A percentile compares a stretch with the other conserved stretches of the same genome.
phyloP scores from a whole-genome alignment of 768 basidiomycete genomes.

The Phaffia australis region DNA sequence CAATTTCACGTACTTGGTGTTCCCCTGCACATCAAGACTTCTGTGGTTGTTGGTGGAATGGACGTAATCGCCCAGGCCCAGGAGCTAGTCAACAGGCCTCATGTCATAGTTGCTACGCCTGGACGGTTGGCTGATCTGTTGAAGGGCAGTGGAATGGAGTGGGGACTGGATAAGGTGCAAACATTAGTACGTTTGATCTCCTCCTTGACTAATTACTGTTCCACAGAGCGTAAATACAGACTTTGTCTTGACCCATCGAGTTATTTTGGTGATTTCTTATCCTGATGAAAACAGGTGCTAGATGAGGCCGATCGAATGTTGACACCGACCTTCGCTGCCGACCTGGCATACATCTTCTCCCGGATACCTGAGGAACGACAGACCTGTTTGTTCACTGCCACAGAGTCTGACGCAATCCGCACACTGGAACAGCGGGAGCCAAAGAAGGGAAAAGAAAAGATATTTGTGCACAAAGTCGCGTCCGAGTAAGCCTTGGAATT shows the following conservation, averaged over 20 bases:
- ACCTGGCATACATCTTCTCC: conserved; percentile 65
- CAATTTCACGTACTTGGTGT: conserved; percentile 86
- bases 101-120: conserved; percentile 90
- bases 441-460: conserved; percentile 67
- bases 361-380: conserved; percentile 69
- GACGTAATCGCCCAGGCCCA: conserved; percentile 92
- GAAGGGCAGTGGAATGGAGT: conserved; percentile 62
- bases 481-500: conserved; percentile 48
- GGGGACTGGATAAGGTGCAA: conserved; percentile 72
- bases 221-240: no score
- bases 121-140: conserved; percentile 88
- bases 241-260: neutral
- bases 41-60: conserved; percentile 93
- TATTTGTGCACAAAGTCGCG: conserved; percentile 71
- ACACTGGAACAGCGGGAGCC: conserved; percentile 60
- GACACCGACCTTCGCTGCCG: conserved; percentile 76
- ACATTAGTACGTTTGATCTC: conserved; percentile 53
- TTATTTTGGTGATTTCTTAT: neutral
- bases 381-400: conserved; percentile 94
- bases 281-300: conserved; percentile 51
- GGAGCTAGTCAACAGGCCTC: conserved; percentile 72
- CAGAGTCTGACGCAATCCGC: conserved; percentile 77
- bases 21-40: conserved; percentile 66
- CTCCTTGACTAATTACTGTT: neutral
- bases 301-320: conserved; percentile 94